Evolutionary conservation across 495 filamentous ascomycete genomes (phyloP).

Genomic region (Neurospora intermedia): DNA sequence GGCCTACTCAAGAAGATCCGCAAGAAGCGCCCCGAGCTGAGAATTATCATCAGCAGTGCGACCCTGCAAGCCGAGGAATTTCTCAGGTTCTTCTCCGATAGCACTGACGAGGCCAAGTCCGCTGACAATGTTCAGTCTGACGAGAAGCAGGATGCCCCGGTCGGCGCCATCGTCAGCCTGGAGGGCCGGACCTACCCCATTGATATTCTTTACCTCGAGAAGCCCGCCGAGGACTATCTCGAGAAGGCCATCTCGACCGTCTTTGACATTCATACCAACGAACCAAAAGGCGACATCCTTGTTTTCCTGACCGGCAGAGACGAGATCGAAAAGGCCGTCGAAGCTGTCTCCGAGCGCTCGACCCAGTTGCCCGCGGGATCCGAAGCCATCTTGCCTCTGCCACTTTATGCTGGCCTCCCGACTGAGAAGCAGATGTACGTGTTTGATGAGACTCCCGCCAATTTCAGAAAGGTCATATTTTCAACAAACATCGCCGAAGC

Average conservation of each 20-base stretch:
- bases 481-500: constrained; percentile 97
- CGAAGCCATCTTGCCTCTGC: constrained; percentile 61
- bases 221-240: constrained; percentile 78
- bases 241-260: constrained; percentile 80
- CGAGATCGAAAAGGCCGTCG: constrained; percentile 77
- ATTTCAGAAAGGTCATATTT: constrained; percentile 82
- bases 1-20: constrained; percentile 91
- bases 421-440: constrained; percentile 88
- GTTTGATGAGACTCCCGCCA: constrained; percentile 77
- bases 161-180: constrained; percentile 73
- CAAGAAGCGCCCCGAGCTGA: constrained; percentile 68
- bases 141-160: constrained; percentile 24
- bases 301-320: constrained; percentile 89
- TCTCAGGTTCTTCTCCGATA: constrained; percentile 61
- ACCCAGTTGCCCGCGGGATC: constrained; percentile 61
- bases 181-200: constrained; percentile 91
- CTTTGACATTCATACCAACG: constrained; percentile 86
- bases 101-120: constrained; percentile 32
- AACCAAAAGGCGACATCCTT: constrained; percentile 81
- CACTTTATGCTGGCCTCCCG: constrained; percentile 81
- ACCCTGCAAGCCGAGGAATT: constrained; percentile 90
- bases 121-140: constrained; percentile 32
- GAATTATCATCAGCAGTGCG: constrained; percentile 88
- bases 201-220: constrained; percentile 74
- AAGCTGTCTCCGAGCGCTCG: constrained; percentile 68